Base-by-base conservation (phyloP, 2,329 filamentous ascomycete species). In the Septoria petroselini region DNA sequence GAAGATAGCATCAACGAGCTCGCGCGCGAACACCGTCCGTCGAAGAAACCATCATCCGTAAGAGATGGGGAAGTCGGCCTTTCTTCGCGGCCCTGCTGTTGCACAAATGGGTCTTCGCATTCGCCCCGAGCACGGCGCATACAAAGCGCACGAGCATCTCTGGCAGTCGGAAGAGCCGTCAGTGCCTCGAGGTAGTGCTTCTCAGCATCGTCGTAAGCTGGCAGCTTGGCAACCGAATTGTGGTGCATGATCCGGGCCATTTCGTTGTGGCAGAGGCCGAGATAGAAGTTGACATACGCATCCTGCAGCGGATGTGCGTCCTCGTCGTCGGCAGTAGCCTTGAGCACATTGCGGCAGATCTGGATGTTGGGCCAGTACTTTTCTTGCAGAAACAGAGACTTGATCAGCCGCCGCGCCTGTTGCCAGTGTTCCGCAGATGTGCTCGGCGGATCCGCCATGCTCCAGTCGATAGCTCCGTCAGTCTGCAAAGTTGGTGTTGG, bases 191-290 rank as follows among this genome's bases (percentile, higher is more conserved):
- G 31, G 53, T 74, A 76, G 34, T 62, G 66, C 33, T 70, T 63
- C 55, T 71, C 64, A 0, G 75, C 73, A 18, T 65, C 57, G 9
- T 66, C 59, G 34, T 76, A 65, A 9, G 70, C 60, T 0, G 68
- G 62, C 5, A 76, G 25, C 56, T 76, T 77, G 31, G 69, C 69
- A 17, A 58, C 59, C 2, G 75, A 76, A 55, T 71, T 70, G n/a
- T 71, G 65, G 46, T 76, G 74, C 42, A 75, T 71, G 23, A 66
- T 58, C 7, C 71, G 68, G 2, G 72, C 75, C n/a, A 76, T 65
- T 3, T 68, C 67, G 50, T 77, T 75, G 51, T 74, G 71, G 19
- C 68, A 72, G 7, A 73, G 62, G 2, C 70, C 76, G 7, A 67
- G 65, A 60, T 77, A 76, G 59, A 76, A 75, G 50, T 68, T 66